Evolutionary conservation across 83 land plant genomes (phyloP).

Genomic region (Picea abies): DNA sequence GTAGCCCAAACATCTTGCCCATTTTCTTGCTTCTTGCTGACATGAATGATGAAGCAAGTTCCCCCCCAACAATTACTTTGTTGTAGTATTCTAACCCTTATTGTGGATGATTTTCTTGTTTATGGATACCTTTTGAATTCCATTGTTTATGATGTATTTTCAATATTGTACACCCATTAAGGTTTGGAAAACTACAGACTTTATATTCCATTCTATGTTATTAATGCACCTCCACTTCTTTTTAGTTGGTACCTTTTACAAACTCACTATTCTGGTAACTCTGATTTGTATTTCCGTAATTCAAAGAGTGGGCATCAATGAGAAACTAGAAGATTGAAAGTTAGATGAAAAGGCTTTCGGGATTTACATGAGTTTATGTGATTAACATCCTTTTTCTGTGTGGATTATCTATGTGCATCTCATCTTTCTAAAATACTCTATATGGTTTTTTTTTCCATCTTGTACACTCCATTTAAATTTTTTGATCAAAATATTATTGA

Average conservation of each 20-base stretch:
- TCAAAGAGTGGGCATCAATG: background rate
- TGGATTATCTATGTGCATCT: background rate
- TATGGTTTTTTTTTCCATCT: background rate
- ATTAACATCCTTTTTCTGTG: background rate
- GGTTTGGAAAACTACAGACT: background rate
- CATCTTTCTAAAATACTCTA: background rate
- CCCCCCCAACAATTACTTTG: background rate
- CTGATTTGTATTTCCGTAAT: background rate
- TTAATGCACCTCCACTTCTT: background rate
- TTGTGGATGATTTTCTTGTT: background rate
- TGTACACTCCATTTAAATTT: background rate
- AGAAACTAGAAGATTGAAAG: background rate
- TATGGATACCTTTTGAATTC: background rate
- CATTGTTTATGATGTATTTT: background rate
- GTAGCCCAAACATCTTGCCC: background rate
- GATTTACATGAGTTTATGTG: background rate
- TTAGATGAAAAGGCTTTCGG: background rate
- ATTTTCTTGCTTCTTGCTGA: background rate
- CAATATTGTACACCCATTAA: background rate
- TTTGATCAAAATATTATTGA: background rate
- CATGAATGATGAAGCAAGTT: background rate
- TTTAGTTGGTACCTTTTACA: background rate
- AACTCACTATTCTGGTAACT: background rate
- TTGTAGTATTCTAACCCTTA: background rate
- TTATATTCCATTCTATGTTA: background rate